Base-by-base conservation (phyloP, 257 asterid species). In the Nicotiana benthamiana region DNA sequence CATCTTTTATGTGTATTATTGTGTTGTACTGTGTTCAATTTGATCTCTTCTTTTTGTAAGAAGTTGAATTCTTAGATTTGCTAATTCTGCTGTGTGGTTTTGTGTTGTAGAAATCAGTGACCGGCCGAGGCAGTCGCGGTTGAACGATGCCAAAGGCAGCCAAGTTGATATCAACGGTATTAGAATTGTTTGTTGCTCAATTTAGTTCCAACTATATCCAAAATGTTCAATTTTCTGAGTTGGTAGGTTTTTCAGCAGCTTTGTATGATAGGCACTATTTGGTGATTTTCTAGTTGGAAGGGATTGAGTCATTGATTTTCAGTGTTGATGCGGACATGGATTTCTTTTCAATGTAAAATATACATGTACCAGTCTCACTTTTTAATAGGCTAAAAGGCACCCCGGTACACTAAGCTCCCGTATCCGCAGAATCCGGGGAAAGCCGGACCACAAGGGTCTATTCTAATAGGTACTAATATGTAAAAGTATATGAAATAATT, bases 101-200 rank as follows among this genome's bases (percentile, higher is more conserved):
- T 32, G 27, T 4, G 36, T 6, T 54, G 17, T 75, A 94, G 97
- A 92, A 6, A 12, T 61, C 32, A 82, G 82, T 34, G 90, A 83
- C 22, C 76, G 80, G 83, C 92, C 90, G 11, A 90, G 75, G 70
- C 89, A 87, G 75, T 87, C 97, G 3, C 80, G 91, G 79, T 86
- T 90, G 83, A 91, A 88, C 86, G 86, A 88, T 86, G 92, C 84
- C 7, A 81, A 70, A 86, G 84, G n/a, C 13, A 86, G 75, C 48
- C 84, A 79, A 83, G 52, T 68, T 85, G 92, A 81, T 77, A 84
- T 80, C 72, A 90, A 86, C 64, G 84, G 86, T 84, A 75, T 88
- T 79, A 97, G 97, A 93, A 92, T 85, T 66, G 57, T 75, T 57
- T 30, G 83, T 79, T 40, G 56, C 52, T 36, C 66, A 28, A 32